Evolutionary conservation across 441 rosid genomes (phyloP), one percentile per base, ranked within the genome.

Genomic region (Sinapis alba): DNA sequence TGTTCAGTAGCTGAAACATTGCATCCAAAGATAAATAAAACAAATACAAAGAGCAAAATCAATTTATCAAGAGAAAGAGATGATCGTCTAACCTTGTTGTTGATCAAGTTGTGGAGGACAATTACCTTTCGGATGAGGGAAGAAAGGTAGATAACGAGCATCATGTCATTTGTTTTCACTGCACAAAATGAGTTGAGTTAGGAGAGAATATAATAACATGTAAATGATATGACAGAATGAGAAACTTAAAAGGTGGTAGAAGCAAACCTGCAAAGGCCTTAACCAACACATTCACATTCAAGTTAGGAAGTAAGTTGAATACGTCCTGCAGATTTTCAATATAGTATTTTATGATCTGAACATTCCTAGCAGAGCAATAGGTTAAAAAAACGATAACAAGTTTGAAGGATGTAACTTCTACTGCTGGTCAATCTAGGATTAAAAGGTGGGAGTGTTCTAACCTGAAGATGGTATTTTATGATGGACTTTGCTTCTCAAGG

Each of bases 241-340:
- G 7, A 21, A 63, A 8, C 12, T 32, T 32, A 12, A 27, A 27
- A 36, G 34, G 6, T 7, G 11, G 34, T 21, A 15, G 16, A 26
- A 13, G 21, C 50, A 15, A 82, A 86, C 96, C 91, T 66, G 90
- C 79, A 59, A 71, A 61, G 9, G 69, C 64, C 45, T 73, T 73
- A 7, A 73, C 69, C 65, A 73, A 64, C 43, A 64, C 77, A 63
- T 65, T 56, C 2, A 73, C 69, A 18, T 73, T 73, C 70, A 90
- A 88, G 80, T 90, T 87, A 45, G 92, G 96, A 30, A 89, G 88
- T 27, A 89, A 76, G 83, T 89, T 89, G 82, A 90, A 88, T 32
- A 87, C 91, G 65, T 91, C 90, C 97, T 91, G 43, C 79, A 36
- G 65, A 66, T 62, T 69, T 62, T 20, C 13, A 51, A 19, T 28